Percentiles rank a stretch among this genome's conserved stretches.
Evolutionary conservation across 306 rosid genomes (phyloP).

Genomic region (Trifolium pratense): DNA sequence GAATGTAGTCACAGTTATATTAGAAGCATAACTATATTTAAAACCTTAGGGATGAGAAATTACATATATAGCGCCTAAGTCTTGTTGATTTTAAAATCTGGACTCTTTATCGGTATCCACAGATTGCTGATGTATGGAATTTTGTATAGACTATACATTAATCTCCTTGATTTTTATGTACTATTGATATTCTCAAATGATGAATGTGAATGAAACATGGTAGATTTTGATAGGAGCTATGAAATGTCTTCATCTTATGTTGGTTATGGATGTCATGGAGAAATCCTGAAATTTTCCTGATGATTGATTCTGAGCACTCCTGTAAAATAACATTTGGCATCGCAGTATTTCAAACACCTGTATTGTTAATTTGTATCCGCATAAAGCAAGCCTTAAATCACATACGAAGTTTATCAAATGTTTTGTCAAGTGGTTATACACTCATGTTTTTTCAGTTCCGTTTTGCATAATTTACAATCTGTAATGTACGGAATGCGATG

Average conservation of each 20-base stretch:
- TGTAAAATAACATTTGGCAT: constrained; percentile 14
- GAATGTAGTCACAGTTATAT: constrained; percentile 23
- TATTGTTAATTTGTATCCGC: background rate
- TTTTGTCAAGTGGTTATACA: constrained; percentile 3
- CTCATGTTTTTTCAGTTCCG: constrained; percentile 13
- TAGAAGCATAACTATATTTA: constrained; percentile 14
- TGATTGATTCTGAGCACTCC: constrained; percentile 9
- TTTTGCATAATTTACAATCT: constrained; percentile 22
- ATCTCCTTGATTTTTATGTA: constrained; percentile 16
- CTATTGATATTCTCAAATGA: constrained; percentile 28
- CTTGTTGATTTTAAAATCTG: constrained; percentile 23
- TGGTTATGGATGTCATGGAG: background rate
- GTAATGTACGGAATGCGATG: constrained; percentile 8
- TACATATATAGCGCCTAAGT: constrained; percentile 12
- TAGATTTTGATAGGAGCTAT: constrained; percentile 23
- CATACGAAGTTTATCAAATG: constrained; percentile 10
- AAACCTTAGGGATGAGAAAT: constrained; percentile 21
- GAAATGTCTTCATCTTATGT: constrained; percentile 26
- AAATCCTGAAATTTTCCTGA: constrained; percentile 11
- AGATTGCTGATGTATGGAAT: background rate
- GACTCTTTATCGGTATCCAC: background rate
- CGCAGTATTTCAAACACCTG: background rate
- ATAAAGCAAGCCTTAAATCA: constrained; percentile 1
- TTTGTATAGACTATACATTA: constrained; percentile 1
- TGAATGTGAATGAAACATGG: constrained; percentile 24